phyloP scores from a whole-genome alignment of 352 stramenopile species.

The Globisporangium middletonii region DNA sequence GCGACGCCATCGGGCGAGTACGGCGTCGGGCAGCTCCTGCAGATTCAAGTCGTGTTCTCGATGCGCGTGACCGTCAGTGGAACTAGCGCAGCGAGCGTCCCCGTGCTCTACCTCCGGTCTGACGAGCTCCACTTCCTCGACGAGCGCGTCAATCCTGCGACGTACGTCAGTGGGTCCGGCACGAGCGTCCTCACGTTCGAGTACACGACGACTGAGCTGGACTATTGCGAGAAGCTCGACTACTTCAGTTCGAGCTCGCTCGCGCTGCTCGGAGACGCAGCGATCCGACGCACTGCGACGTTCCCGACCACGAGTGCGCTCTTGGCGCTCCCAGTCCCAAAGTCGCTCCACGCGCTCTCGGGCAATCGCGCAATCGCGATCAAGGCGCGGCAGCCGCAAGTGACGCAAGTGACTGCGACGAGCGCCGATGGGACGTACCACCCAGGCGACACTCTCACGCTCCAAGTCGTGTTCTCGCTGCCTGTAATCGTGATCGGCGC shows the following conservation, averaged over 20 bases:
- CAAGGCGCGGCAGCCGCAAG: conserved; percentile 37
- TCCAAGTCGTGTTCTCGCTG: conserved; percentile 57
- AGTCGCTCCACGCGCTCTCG: conserved; percentile 36
- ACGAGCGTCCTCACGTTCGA: conserved; percentile 43
- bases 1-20: conserved; percentile 48
- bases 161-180: conserved; percentile 46
- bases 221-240: conserved; percentile 61
- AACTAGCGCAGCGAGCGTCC: conserved; percentile 7
- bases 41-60: conserved; percentile 48
- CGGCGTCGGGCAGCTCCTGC: conserved; percentile 44
- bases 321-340: conserved; percentile 37
- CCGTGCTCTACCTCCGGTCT: conserved; percentile 33
- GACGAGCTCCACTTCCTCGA: conserved; percentile 51
- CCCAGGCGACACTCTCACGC: conserved; percentile 41
- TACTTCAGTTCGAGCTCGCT: conserved; percentile 51
- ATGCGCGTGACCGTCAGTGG: conserved; percentile 31
- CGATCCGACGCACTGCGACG: conserved; percentile 40
- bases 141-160: conserved; percentile 29
- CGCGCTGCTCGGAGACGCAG: conserved; percentile 19
- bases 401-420: conserved; percentile 28
- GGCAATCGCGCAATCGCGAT: conserved; percentile 45
- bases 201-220: conserved; percentile 39
- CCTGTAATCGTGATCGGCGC: conserved; percentile 53
- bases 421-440: conserved; percentile 45
- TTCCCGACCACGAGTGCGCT: conserved; percentile 36